Evolutionary conservation across 2,329 filamentous ascomycete species (phyloP).

Genomic region (Penicillium rolfsii): DNA sequence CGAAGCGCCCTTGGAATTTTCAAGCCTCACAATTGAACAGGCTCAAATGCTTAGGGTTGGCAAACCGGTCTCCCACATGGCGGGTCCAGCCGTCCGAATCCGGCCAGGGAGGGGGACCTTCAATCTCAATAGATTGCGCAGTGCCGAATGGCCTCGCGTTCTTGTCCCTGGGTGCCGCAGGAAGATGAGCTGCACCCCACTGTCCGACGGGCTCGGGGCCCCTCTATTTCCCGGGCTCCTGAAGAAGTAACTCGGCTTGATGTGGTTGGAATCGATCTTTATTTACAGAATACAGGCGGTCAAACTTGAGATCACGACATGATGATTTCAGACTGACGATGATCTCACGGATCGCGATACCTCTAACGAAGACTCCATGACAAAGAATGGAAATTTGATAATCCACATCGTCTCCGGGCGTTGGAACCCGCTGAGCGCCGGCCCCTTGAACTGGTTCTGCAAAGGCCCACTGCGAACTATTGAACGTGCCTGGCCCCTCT

Average conservation of each 20-base stretch:
- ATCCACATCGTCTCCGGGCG: background rate
- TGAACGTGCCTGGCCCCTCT: slow-evolving; percentile 6
- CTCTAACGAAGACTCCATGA: background rate
- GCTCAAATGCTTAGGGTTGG: background rate
- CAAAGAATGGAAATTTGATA: background rate
- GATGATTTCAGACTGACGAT: background rate
- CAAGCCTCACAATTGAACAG: background rate
- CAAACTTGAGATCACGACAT: background rate
- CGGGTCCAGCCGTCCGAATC: slow-evolving; percentile 15
- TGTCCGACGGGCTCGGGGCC: slow-evolving; percentile 9
- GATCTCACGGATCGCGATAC: background rate
- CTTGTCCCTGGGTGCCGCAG: slow-evolving; percentile 17
- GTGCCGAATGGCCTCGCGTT: slow-evolving; percentile 9
- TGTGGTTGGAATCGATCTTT: slow-evolving; percentile 17
- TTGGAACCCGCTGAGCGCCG: background rate
- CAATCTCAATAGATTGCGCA: slow-evolving; percentile 12
- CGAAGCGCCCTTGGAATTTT: background rate
- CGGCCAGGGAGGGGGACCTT: slow-evolving; percentile 4
- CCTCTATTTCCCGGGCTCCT: slow-evolving; percentile 11
- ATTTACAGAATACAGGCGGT: slow-evolving; percentile 8
- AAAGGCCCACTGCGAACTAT: slow-evolving; percentile 3
- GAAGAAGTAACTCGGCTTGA: slow-evolving; percentile 6
- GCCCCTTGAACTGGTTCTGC: background rate
- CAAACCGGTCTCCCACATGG: slow-evolving; percentile 1
- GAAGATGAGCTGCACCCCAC: slow-evolving; percentile 23